These are phyloP conservation scores for Colletotrichum cereale DNA, from an alignment of 2,329 filamentous ascomycete species.

Conservation along the genomic window DNA sequence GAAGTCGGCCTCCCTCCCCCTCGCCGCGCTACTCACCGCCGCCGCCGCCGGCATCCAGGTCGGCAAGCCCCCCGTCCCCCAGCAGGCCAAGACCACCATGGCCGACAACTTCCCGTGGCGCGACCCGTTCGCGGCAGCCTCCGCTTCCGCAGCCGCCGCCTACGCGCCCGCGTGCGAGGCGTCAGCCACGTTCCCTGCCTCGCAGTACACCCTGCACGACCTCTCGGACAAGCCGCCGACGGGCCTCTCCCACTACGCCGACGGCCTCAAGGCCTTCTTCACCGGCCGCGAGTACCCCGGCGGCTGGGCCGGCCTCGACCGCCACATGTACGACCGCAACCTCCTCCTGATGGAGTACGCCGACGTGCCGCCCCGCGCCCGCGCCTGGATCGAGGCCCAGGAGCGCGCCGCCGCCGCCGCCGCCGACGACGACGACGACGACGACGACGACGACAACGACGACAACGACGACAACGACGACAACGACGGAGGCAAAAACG, in stretches of 20 bases:
- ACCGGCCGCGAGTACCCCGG: constrained; percentile 60
- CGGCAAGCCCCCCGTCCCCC: constrained; percentile 42
- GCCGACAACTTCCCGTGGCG: constrained; percentile 56
- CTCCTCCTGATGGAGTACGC: constrained; percentile 61
- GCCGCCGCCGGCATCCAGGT: constrained; percentile 47
- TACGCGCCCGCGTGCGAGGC: constrained; percentile 53
- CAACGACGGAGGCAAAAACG: too few species aligned
- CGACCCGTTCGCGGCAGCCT: constrained; percentile 52
- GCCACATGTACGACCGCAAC: constrained; percentile 62
- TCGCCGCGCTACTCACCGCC: constrained; percentile 34
- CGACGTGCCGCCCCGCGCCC: constrained; percentile 57
- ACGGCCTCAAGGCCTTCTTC: constrained; percentile 57
- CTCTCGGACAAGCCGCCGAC: constrained; percentile 52
- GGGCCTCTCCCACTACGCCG: constrained; percentile 55
- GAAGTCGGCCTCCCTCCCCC: constrained; percentile 6
- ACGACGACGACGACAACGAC: constrained; percentile 44
- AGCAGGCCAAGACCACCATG: constrained; percentile 49
- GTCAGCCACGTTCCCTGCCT: constrained; percentile 51
- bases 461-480: constrained; percentile 41
- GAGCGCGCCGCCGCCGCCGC: constrained; percentile 48
- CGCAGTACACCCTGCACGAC: constrained; percentile 59
- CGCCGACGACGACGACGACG: constrained; percentile 25
- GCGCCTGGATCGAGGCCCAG: constrained; percentile 62
- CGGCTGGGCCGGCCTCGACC: constrained; percentile 64
- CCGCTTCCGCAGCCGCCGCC: constrained; percentile 41